Evolutionary conservation across 257 asterid genomes (phyloP).

Genomic region (Rhazya stricta): DNA sequence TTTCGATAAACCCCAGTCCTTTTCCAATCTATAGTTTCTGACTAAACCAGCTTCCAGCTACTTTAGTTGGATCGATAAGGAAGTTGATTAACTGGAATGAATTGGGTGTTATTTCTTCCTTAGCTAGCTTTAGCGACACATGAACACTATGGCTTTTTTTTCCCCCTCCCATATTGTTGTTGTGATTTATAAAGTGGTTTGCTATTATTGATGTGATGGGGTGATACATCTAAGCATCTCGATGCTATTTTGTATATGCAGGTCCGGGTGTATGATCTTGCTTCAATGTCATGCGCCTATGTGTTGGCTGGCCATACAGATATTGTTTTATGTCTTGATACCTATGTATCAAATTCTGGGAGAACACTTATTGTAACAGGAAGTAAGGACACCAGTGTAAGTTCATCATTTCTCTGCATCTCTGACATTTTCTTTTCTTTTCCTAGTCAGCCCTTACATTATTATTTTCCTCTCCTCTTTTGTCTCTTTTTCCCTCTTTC

Average conservation of each 20-base stretch:
- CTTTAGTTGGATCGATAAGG: not conserved
- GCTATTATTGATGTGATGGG: not conserved
- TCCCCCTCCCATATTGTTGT: not conserved
- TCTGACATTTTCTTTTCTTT: not conserved
- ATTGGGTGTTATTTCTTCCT: not conserved
- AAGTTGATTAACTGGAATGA: not conserved
- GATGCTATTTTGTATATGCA: constrained; percentile 16
- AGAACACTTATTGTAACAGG: constrained; percentile 73
- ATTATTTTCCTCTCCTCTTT: not conserved
- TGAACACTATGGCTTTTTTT: not conserved
- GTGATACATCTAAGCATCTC: not conserved
- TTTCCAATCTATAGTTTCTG: not conserved
- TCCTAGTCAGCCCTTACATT: not conserved
- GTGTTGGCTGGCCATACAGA: constrained; percentile 88
- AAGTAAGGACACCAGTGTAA: constrained; percentile 87
- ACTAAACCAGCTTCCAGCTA: not conserved
- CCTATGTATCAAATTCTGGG: constrained; percentile 63
- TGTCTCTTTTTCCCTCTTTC: not conserved
- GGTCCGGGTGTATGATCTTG: constrained; percentile 94
- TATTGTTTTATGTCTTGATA: constrained; percentile 80
- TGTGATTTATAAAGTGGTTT: not conserved
- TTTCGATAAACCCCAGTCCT: not conserved
- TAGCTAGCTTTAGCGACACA: not conserved
- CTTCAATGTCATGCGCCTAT: constrained; percentile 93
- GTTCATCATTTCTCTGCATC: constrained; percentile 19